Evolutionary conservation across 2,329 filamentous ascomycete genomes (phyloP).

Genomic region (Neocatenulostroma microsporum): DNA sequence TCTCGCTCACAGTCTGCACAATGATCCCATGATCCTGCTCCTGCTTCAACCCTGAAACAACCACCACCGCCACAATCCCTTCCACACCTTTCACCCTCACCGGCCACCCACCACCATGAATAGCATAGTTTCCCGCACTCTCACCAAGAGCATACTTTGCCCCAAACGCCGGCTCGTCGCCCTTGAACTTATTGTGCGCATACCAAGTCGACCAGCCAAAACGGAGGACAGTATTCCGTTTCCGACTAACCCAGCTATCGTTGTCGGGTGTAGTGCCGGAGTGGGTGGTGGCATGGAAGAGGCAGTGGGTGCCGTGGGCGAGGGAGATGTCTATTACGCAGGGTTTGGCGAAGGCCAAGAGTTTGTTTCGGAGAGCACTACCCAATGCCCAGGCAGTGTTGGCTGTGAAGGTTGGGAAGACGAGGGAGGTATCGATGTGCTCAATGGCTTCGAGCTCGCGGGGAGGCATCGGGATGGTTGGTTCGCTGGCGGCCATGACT

Average conservation of each 20-base stretch:
- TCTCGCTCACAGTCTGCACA: conserved; percentile 57
- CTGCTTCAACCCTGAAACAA: conserved; percentile 69
- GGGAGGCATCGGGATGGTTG: conserved; percentile 33
- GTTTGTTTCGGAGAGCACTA: conserved; percentile 55
- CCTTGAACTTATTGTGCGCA: conserved; percentile 58
- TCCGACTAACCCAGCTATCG: conserved; percentile 52
- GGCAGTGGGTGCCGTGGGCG: conserved; percentile 40
- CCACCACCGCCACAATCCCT: conserved; percentile 65
- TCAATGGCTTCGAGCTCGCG: conserved; percentile 34
- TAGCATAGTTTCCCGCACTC: conserved; percentile 56
- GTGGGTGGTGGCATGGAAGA: conserved; percentile 64
- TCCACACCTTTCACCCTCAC: conserved; percentile 66
- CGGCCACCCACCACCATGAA: conserved; percentile 70
- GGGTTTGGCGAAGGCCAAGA: conserved; percentile 49
- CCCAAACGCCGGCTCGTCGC: conserved; percentile 58
- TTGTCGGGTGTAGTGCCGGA: conserved; percentile 60
- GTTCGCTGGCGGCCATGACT: conserved; percentile 4
- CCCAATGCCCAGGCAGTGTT: conserved; percentile 60
- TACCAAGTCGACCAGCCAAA: conserved; percentile 65
- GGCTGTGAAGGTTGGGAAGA: conserved; percentile 52
- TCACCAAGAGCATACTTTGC: conserved; percentile 56
- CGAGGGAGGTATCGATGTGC: conserved; percentile 36
- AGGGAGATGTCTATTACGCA: conserved; percentile 58
- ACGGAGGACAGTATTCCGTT: conserved; percentile 62
- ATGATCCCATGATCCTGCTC: conserved; percentile 71